phyloP scores from a whole-genome alignment of 2,329 filamentous ascomycete species.

The Zelopaecilomyces penicillatus region DNA sequence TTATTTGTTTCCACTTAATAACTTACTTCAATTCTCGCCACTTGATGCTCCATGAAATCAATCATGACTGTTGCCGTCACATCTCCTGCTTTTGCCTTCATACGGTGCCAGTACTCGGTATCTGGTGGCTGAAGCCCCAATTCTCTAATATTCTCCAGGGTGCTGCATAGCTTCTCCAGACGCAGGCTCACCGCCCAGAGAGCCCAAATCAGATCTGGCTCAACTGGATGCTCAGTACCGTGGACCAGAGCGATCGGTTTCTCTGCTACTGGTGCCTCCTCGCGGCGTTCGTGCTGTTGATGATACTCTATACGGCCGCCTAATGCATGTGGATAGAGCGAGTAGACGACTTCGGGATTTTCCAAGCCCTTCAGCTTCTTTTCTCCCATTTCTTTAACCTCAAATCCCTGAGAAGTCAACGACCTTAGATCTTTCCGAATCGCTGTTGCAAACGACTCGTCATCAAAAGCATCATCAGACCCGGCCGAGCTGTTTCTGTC shows the following conservation, averaged over 20 bases:
- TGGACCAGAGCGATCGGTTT: constrained; percentile 54
- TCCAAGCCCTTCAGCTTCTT: constrained; percentile 93
- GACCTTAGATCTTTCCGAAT: constrained; percentile 84
- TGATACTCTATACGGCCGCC: constrained; percentile 71
- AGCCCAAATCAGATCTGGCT: constrained; percentile 78
- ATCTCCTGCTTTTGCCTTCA: constrained; percentile 63
- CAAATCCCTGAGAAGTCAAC: constrained; percentile 84
- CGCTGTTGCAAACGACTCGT: constrained; percentile 63
- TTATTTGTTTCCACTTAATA: constrained; percentile 14
- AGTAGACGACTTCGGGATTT: constrained; percentile 91
- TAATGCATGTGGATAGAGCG: constrained; percentile 86
- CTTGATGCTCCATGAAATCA: constrained; percentile 88
- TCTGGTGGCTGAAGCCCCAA: constrained; percentile 67
- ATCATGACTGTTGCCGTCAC: constrained; percentile 82
- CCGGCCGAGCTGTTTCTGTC: constrained; percentile 60
- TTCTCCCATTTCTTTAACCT: constrained; percentile 93
- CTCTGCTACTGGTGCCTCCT: constrained; percentile 31
- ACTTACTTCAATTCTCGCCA: constrained; percentile 88
- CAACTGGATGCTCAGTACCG: constrained; percentile 62
- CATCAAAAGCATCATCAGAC: constrained; percentile 60
- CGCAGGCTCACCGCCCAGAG: constrained; percentile 84
- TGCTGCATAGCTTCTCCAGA: constrained; percentile 87
- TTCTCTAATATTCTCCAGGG: constrained; percentile 63
- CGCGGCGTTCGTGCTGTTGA: constrained; percentile 36
- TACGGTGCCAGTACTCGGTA: constrained; percentile 67